Evolutionary conservation across 306 rosid genomes (phyloP).

Genomic region (Vigna hirtella): DNA sequence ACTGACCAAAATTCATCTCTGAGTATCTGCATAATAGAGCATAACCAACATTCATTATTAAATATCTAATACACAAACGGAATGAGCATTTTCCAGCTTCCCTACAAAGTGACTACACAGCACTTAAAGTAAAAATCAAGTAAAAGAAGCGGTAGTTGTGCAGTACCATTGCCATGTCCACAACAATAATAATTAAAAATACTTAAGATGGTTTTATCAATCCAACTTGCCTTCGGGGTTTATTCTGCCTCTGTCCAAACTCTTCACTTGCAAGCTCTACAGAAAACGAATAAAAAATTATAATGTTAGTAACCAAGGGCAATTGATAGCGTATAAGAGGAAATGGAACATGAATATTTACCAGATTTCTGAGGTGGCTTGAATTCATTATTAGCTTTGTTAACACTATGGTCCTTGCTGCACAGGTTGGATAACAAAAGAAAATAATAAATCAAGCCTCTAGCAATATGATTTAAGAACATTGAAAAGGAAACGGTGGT

Average conservation of each 20-base stretch:
- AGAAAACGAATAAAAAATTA: constrained; percentile 31
- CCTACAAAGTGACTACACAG: background rate
- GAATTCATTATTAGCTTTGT: constrained; percentile 66
- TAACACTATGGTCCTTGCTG: constrained; percentile 72
- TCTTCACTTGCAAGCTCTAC: constrained; percentile 79
- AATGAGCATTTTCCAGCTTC: constrained; percentile 2
- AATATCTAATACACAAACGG: constrained; percentile 5
- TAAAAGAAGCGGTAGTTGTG: background rate
- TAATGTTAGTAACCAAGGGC: background rate
- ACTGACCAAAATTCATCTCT: constrained; percentile 21
- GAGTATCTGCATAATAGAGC: background rate
- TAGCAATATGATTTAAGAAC: background rate
- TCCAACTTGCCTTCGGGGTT: constrained; percentile 84
- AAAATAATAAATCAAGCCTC: background rate
- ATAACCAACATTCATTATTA: background rate
- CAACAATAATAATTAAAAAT: background rate
- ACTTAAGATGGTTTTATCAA: background rate
- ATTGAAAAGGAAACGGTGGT: background rate
- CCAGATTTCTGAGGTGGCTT: constrained; percentile 82
- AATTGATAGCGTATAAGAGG: background rate
- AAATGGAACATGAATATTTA: constrained; percentile 41
- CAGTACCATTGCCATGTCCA: background rate
- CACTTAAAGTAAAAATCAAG: background rate
- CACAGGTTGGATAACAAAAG: background rate
- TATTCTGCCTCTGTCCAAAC: constrained; percentile 88